phyloP scores from a whole-genome alignment of 2,329 filamentous ascomycete genomes.

The Cyphellophora attinorum region DNA sequence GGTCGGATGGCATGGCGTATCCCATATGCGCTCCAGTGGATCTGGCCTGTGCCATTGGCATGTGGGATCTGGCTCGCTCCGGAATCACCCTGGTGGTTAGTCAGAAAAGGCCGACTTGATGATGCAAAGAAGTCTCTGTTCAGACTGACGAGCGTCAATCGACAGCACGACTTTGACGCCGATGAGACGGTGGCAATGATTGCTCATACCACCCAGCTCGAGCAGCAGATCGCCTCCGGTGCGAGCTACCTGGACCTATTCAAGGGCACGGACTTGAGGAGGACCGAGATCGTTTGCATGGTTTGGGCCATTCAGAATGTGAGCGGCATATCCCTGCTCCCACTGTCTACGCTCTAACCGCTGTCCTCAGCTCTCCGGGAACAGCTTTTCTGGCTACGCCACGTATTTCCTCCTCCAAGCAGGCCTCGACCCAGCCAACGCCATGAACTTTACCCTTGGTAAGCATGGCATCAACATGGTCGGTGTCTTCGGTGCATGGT shows the following conservation, averaged over 20 bases:
- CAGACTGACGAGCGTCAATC: constrained; percentile 34
- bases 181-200: constrained; percentile 88
- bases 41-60: constrained; percentile 41
- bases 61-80: constrained; percentile 37
- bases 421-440: constrained; percentile 22
- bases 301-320: constrained; percentile 56
- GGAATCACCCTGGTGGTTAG: constrained; percentile 43
- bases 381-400: constrained; percentile 55
- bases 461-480: constrained; percentile 32
- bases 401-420: constrained; percentile 44
- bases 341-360: neutral
- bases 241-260: constrained; percentile 76
- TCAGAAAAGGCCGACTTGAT: constrained; percentile 33
- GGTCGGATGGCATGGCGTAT: constrained; percentile 44
- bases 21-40: constrained; percentile 42
- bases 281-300: constrained; percentile 64
- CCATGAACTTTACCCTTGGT: constrained; percentile 39
- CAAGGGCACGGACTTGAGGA: constrained; percentile 65
- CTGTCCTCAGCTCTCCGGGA: constrained; percentile 44
- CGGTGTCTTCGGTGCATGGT: constrained; percentile 37
- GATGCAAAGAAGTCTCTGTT: constrained; percentile 35
- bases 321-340: constrained; percentile 43
- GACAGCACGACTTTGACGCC: constrained; percentile 62
- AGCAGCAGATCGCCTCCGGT: constrained; percentile 64
- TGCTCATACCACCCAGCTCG: constrained; percentile 75